These are phyloP conservation scores for Immersiporthe knoxdaviesiana DNA, from an alignment of 2,329 filamentous ascomycete genomes.

Conservation along the genomic window DNA sequence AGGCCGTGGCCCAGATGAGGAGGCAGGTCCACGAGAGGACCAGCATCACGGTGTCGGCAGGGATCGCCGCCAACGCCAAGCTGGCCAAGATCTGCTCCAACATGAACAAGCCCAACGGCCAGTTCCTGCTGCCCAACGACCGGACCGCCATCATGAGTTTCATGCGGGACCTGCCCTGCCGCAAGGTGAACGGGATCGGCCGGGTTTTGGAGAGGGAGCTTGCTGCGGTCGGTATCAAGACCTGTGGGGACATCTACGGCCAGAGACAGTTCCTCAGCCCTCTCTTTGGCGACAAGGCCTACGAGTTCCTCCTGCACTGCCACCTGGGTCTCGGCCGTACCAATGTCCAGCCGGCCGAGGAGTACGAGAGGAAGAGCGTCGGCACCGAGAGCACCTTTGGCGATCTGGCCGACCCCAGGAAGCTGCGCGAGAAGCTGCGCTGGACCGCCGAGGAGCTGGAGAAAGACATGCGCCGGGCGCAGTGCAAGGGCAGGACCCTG, in stretches of 20 bases:
- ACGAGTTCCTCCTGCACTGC: conserved; percentile 80
- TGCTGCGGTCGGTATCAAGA: conserved; percentile 82
- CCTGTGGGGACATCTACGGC: conserved; percentile 83
- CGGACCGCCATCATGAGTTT: conserved; percentile 78
- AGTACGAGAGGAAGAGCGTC: conserved; percentile 89
- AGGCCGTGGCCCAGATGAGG: conserved; percentile 77
- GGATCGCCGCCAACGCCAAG: conserved; percentile 90
- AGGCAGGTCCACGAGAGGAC: conserved; percentile 75
- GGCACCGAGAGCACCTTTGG: conserved; percentile 92
- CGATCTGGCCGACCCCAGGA: conserved; percentile 71
- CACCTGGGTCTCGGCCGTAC: conserved; percentile 88
- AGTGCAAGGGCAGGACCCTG: conserved; percentile 88
- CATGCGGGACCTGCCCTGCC: conserved; percentile 79
- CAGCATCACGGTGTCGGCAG: conserved; percentile 87
- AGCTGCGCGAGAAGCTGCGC: conserved; percentile 77
- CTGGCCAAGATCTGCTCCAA: conserved; percentile 96
- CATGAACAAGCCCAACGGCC: conserved; percentile 94
- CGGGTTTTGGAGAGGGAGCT: conserved; percentile 91
- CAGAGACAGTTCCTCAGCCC: conserved; percentile 73
- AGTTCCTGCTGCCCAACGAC: conserved; percentile 76
- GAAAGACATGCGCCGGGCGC: conserved; percentile 76
- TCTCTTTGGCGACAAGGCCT: conserved; percentile 91
- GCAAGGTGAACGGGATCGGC: conserved; percentile 95
- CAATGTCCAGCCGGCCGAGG: conserved; percentile 80
- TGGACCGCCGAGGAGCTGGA: conserved; percentile 83